phyloP scores from a whole-genome alignment of 2,329 filamentous ascomycete species.

The Pyrenochaeta sp. region DNA sequence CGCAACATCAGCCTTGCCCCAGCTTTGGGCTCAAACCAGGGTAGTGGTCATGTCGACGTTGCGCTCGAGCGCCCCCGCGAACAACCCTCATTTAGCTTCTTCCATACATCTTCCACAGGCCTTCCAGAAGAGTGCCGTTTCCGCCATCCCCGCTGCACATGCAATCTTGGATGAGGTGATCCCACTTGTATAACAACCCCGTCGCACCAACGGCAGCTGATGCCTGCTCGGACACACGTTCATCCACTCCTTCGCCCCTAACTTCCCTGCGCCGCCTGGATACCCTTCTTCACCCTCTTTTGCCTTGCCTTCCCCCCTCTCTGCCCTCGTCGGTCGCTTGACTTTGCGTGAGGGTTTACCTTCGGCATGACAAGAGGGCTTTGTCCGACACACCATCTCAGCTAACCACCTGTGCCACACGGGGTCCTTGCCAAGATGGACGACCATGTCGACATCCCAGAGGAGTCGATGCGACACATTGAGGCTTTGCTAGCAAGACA shows the following conservation, averaged over 20 bases:
- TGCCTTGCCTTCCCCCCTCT: constrained; percentile 15
- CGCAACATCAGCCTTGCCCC: constrained; percentile 47
- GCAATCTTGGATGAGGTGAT: constrained; percentile 46
- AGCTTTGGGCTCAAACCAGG: constrained; percentile 43
- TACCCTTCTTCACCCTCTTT: constrained; percentile 32
- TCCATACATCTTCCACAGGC: constrained; percentile 39
- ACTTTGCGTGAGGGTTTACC: constrained; percentile 10
- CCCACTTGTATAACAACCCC: constrained; percentile 39
- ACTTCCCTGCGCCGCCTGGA: constrained; percentile 27
- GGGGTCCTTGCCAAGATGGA: constrained; percentile 37
- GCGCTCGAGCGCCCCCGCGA: constrained; percentile 41
- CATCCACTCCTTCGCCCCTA: constrained; percentile 42
- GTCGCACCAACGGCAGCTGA: constrained; percentile 46
- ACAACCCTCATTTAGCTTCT: constrained; percentile 41
- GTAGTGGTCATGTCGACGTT: constrained; percentile 33
- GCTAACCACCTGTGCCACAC: constrained; percentile 13
- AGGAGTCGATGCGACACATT: constrained; percentile 49
- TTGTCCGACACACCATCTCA: constrained; percentile 9
- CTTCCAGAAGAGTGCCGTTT: constrained; percentile 49
- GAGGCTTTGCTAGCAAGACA: constrained; percentile 47
- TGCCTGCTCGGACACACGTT: constrained; percentile 41
- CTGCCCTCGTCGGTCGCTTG: constrained; percentile 13
- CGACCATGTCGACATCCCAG: constrained; percentile 45
- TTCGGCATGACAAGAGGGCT: constrained; percentile 30
- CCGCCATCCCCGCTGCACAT: constrained; percentile 43